A percentile compares a stretch with the other conserved stretches of the same genome.
phyloP scores from a whole-genome alignment of 2,329 filamentous ascomycete species.

The Scytalidium lignicola region DNA sequence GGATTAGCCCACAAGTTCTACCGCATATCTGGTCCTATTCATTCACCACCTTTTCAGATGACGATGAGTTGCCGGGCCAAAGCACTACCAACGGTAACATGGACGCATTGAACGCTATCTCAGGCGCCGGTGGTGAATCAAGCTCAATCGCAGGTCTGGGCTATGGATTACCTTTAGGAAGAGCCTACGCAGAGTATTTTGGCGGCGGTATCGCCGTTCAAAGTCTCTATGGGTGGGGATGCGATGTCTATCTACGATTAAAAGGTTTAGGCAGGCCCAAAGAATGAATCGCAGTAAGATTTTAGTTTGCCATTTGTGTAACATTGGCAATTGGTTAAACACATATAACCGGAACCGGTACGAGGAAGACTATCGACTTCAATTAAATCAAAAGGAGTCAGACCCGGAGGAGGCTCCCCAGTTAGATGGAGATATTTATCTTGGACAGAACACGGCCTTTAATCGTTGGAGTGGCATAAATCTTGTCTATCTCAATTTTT shows the following conservation, averaged over 20 bases:
- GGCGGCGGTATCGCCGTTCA: constrained; percentile 93
- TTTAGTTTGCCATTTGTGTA: not conserved
- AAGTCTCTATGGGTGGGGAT: constrained; percentile 88
- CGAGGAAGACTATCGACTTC: too few species aligned
- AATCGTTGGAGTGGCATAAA: too few species aligned
- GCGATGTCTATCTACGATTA: constrained; percentile 60
- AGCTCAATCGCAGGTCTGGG: constrained; percentile 89
- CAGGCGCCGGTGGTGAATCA: constrained; percentile 62
- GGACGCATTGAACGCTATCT: constrained; percentile 72
- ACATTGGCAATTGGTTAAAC: not conserved
- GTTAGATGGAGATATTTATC: too few species aligned
- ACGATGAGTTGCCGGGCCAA: constrained; percentile 39
- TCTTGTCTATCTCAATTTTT: too few species aligned
- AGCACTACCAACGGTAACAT: constrained; percentile 39
- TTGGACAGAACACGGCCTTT: too few species aligned
- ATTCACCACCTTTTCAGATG: constrained; percentile 86
- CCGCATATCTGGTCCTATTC: constrained; percentile 94
- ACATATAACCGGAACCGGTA: too few species aligned
- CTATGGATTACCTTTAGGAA: constrained; percentile 83
- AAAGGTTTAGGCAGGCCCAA: constrained; percentile 23
- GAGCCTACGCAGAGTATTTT: constrained; percentile 97
- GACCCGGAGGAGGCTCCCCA: too few species aligned
- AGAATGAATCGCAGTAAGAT: not conserved
- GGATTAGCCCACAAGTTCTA: constrained; percentile 78
- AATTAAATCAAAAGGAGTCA: too few species aligned